Conservation (phyloP, 495 filamentous ascomycete species). For the Penicillium daleae region DNA sequence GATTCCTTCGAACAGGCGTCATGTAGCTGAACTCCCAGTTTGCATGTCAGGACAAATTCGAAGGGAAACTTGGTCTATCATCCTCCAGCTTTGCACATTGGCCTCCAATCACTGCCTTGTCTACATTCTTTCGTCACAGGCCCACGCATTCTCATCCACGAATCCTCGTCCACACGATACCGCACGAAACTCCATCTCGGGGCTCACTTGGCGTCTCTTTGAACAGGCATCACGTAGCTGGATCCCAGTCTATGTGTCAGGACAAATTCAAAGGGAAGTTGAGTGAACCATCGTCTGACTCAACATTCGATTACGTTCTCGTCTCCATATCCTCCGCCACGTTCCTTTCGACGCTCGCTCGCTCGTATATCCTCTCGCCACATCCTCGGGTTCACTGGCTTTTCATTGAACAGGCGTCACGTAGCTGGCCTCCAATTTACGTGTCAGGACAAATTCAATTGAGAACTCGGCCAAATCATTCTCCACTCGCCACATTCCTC, state of each 20-base stretch:
- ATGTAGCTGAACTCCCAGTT: not conserved
- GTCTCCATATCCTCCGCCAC: too few relatives aligned
- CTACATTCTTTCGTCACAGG: not conserved
- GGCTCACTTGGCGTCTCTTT: not conserved
- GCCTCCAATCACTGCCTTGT: not conserved
- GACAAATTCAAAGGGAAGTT: constrained; percentile 4
- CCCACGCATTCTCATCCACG: too few relatives aligned
- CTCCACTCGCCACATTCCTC: too few relatives aligned
- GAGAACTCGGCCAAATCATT: too few relatives aligned
- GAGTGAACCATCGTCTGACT: too few relatives aligned
- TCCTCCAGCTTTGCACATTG: not conserved
- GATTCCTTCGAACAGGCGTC: not conserved
- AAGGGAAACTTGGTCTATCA: not conserved
- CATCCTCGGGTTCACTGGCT: not conserved
- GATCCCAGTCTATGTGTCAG: not conserved
- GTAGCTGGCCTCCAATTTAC: not conserved
- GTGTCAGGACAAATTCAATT: constrained; percentile 1
- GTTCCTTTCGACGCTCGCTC: too few relatives aligned
- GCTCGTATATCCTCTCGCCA: too few relatives aligned
- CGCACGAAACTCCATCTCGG: too few relatives aligned
- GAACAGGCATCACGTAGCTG: not conserved
- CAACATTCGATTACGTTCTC: too few relatives aligned
- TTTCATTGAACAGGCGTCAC: not conserved
- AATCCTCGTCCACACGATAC: too few relatives aligned
- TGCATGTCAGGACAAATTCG: constrained; percentile 1